These are phyloP conservation scores for Hortaea sp. DNA, from an alignment of 2,329 filamentous ascomycete species.

Conservation along the genomic window DNA sequence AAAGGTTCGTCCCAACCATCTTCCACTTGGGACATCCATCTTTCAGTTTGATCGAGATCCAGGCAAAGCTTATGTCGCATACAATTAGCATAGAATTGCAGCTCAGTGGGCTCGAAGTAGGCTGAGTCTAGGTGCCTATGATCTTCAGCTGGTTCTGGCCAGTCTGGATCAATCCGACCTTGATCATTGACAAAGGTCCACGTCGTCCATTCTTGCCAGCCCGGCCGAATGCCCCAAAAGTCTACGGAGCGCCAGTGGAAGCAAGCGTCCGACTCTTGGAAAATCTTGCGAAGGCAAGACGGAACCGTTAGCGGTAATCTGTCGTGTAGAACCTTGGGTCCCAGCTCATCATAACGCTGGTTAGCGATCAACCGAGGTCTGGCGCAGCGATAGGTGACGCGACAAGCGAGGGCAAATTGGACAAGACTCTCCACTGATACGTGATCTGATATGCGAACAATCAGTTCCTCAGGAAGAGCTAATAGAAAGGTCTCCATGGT, in stretches of 20 bases:
- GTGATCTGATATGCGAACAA: conserved; percentile 3
- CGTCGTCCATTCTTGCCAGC: conserved; percentile 5
- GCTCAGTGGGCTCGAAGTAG: conserved; percentile 5
- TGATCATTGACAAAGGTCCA: neutral
- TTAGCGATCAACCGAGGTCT: neutral
- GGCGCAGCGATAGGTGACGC: neutral
- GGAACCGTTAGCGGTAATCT: conserved; percentile 1
- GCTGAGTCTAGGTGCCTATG: neutral
- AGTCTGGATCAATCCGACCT: neutral
- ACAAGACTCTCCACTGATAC: conserved; percentile 1
- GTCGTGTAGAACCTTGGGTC: neutral
- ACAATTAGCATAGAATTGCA: conserved; percentile 1
- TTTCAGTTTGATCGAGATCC: neutral
- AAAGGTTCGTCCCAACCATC: conserved; percentile 10
- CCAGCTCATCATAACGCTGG: neutral
- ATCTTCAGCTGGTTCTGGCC: conserved; percentile 2
- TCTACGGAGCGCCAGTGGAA: conserved; percentile 9
- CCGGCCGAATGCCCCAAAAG: conserved; percentile 6
- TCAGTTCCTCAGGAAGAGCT: conserved; percentile 7
- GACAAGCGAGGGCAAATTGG: neutral
- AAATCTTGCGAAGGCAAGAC: neutral
- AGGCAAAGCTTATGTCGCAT: conserved; percentile 5
- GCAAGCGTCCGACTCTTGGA: conserved; percentile 2
- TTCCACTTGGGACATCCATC: conserved; percentile 4
- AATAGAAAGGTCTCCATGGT: neutral